Evolutionary conservation across 208 protist species (phyloP).

Genomic region (Trypanosoma congolense): DNA sequence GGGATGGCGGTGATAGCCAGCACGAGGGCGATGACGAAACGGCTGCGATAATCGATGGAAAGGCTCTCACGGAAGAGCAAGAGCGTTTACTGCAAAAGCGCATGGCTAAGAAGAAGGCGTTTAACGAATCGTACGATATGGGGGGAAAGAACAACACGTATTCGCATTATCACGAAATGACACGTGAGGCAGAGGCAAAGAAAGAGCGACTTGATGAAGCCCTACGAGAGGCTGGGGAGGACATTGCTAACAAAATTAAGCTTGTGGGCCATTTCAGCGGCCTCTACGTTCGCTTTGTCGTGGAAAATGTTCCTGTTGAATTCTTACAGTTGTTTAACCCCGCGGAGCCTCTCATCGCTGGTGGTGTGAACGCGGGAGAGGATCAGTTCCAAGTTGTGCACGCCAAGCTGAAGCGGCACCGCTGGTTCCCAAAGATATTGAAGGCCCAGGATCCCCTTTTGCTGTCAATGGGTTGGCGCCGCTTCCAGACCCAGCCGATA

Average conservation of each 20-base stretch:
- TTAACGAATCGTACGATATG: constrained; percentile 81
- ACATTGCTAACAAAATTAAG: constrained; percentile 80
- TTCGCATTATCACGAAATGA: constrained; percentile 74
- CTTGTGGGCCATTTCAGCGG: constrained; percentile 92
- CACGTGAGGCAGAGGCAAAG: constrained; percentile 79
- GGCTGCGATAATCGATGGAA: constrained; percentile 37
- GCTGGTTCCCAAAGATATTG: constrained; percentile 97
- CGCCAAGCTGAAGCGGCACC: constrained; percentile 96
- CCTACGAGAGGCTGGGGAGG: constrained; percentile 72
- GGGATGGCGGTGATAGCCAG: constrained; percentile 19
- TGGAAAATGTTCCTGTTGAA: constrained; percentile 93
- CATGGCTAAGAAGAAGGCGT: constrained; percentile 89
- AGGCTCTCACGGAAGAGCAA: constrained; percentile 65
- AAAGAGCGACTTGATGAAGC: constrained; percentile 75
- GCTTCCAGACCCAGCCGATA: constrained; percentile 96
- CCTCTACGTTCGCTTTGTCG: constrained; percentile 95
- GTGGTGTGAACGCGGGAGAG: constrained; percentile 94
- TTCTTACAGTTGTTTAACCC: constrained; percentile 93
- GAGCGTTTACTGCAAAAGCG: constrained; percentile 79
- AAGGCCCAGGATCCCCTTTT: constrained; percentile 99
- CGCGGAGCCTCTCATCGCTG: constrained; percentile 87
- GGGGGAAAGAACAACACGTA: constrained; percentile 70
- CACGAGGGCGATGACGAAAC: constrained; percentile 37
- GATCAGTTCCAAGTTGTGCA: constrained; percentile 93
- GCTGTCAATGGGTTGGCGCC: constrained; percentile 98